phyloP scores from a whole-genome alignment of 345 rosid species.

The Lepidium sativum region DNA sequence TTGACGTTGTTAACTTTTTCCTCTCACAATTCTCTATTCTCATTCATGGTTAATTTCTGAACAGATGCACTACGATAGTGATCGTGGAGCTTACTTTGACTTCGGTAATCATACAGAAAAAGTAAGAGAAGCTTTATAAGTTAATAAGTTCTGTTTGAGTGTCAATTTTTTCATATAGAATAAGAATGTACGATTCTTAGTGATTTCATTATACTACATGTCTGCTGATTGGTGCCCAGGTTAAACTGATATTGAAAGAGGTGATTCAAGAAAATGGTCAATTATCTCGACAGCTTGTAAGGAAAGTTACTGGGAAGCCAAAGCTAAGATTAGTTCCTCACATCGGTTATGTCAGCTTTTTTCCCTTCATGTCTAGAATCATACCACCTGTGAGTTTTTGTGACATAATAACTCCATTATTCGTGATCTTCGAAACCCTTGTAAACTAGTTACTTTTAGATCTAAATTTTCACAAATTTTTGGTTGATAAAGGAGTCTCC shows the following conservation, averaged over 20 bases:
- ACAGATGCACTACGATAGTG: constrained; percentile 86
- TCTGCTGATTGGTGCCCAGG: constrained; percentile 34
- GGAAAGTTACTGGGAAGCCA: constrained; percentile 60
- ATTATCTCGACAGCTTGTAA: constrained; percentile 56
- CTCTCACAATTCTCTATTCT: neutral
- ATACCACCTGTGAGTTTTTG: constrained; percentile 76
- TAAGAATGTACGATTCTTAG: neutral
- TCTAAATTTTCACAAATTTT: neutral
- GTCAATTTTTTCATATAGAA: neutral
- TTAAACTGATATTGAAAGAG: constrained; percentile 79
- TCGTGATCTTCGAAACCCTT: neutral
- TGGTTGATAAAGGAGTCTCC: constrained; percentile 51
- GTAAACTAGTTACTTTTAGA: neutral
- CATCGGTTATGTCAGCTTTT: constrained; percentile 87
- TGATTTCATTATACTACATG: neutral
- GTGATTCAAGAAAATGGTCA: constrained; percentile 40
- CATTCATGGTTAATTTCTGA: neutral
- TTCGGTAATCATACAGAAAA: constrained; percentile 96
- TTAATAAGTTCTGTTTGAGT: neutral
- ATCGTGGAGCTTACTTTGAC: constrained; percentile 77
- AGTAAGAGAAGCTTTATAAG: constrained; percentile 33
- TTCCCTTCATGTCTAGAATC: constrained; percentile 78
- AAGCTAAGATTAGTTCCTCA: constrained; percentile 72
- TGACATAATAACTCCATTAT: neutral
- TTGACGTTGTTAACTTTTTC: neutral